Evolutionary conservation across 768 basidiomycete genomes (phyloP), one percentile per base, ranked within the genome.

Genomic region (Tephrocybe sp.): DNA sequence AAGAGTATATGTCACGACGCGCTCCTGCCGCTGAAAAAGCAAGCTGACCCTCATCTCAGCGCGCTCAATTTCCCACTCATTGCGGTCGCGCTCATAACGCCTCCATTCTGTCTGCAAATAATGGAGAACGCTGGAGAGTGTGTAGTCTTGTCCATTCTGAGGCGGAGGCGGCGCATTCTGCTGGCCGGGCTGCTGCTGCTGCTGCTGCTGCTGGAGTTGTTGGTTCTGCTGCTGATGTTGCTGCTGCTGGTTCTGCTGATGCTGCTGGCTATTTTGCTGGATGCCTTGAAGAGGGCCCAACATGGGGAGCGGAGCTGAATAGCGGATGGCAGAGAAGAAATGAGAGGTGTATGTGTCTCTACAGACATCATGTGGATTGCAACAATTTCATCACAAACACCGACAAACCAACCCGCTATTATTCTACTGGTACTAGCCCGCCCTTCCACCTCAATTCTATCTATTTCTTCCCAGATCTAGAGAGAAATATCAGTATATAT

Each of bases 41-140:
- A 49, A 36, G 44, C 54, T 47, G 54, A 94, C 93, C 79, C 96
- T 80, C 95, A 98, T 98, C 71, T 98, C 97, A 26, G 97, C 97
- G 59, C 97, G 79, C 71, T 98, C 97, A 61, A 99, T 99, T 77
- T 99, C 97, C 96, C 96, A 99, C 72, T 99, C 97, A 66, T 99
- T 99, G 62, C 96, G 81, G 73, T 99, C 97, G 67, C 95, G 86
- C 70, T 98, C 97, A 64, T 97, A 98, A 52, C 92, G 80, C 54
- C 97, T 80, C 92, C 95, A 98, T 76, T 99, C 97, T 18, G 92
- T 92, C 74, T 99, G 97, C 44, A 98, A 79, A 68, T 92, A 99
- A 74, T 99, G 97, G 54, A 99, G 79, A 51, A 98, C 94, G 62
- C 83, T 88, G 5, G 94, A 95, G 46, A 98, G 84, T 39, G 87